phyloP scores from a whole-genome alignment of 106 monocot genomes.

The Dioscorea zingiberensis region DNA sequence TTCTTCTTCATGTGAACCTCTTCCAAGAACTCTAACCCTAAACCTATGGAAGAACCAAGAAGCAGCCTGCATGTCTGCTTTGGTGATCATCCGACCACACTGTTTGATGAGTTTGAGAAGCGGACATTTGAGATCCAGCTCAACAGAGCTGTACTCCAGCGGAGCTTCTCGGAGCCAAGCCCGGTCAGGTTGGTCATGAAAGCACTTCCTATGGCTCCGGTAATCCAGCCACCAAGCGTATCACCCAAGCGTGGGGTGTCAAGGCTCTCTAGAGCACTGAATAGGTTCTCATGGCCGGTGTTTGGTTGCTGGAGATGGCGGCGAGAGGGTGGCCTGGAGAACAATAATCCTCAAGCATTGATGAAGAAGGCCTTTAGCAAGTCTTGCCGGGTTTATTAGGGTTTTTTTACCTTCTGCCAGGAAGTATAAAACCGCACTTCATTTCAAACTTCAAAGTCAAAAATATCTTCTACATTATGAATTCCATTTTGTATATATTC shows the following conservation, averaged over 20 bases:
- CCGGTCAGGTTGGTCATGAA: neutral
- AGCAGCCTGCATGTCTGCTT: neutral
- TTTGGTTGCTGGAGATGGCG: neutral
- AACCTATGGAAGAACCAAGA: neutral
- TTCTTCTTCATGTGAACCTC: no score
- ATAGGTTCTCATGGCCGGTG: neutral
- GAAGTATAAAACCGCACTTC: no score
- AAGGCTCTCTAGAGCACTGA: neutral
- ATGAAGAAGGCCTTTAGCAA: neutral
- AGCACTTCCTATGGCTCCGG: neutral
- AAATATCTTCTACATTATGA: no score
- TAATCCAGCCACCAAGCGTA: neutral
- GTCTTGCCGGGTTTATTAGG: neutral
- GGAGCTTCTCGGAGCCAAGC: constrained; percentile 32
- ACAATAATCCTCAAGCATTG: no score
- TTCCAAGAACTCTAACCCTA: neutral
- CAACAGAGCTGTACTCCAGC: constrained; percentile 19
- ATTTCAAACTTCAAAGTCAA: no score
- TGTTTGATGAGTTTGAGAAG: constrained; percentile 19
- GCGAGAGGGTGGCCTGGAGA: neutral
- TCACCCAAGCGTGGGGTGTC: neutral
- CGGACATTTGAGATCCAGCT: constrained; percentile 24
- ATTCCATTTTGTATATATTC: no score
- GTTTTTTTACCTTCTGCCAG: no score
- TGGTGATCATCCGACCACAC: neutral